Base-by-base conservation (phyloP, 345 rosid species). In the Brassica rapa region DNA sequence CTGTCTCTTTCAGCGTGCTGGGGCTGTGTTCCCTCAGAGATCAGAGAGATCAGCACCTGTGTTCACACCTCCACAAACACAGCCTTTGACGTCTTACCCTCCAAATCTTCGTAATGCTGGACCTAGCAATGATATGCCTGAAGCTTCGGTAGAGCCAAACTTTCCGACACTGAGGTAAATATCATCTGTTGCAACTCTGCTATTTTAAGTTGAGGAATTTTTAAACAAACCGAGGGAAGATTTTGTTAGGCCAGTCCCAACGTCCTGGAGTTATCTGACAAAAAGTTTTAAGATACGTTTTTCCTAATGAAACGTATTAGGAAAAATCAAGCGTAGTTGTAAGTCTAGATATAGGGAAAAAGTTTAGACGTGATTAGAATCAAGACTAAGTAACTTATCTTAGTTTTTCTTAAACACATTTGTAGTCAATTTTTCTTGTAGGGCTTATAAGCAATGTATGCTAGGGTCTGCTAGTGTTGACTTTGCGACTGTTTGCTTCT, bases 11-110 rank as follows among this genome's bases (percentile, higher is more conserved):
- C 91, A 96, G 99, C 97, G 97, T 32, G 92, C 93, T 62, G 99
- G 99, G 72, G 97, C 99, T 73, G 98, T 96, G 59, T 96, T 96
- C 77, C 99, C 99, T 80, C 94, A 86, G 81, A 90, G 97, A 83
- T 70, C 96, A 3, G 98, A 96, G 85, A 87, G 89, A 78, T 82
- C 98, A 37, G 93, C 96, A 33, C 98, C 98, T 61, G 93, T 91
- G 80, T 90, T 95, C 72, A 96, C 99, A 29, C 97, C 97, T 74
- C 97, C 92, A 43, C 98, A 93, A 85, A 88, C 99, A 37, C 97
- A 91, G 73, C 97, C 98, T 63, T 82, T 93, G 84, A 30, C 97
- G n/a, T 89, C 94, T 25, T 90, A 86, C 86, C 93, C 97, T 64
- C 93, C 69, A 86, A 96, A 89, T 86, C 67, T 91, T 76, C 93